phyloP scores from a whole-genome alignment of 2,329 filamentous ascomycete genomes.

The Annulohypoxylon truncatum region DNA sequence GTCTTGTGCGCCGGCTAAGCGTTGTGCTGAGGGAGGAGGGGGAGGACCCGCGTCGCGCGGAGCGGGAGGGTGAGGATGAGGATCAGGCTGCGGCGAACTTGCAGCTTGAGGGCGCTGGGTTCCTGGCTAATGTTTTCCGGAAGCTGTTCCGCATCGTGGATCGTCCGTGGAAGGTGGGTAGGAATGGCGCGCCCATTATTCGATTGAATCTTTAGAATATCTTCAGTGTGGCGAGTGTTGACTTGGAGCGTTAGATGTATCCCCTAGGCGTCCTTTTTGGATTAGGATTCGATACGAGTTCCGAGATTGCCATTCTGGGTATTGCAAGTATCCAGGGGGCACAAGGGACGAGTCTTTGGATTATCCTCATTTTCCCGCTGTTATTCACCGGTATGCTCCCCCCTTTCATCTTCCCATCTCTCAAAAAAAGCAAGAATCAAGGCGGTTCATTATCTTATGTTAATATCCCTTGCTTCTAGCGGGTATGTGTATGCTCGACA shows the following conservation, averaged over 20 bases:
- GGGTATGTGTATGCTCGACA: slow-evolving; percentile 96
- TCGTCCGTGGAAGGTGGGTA: slow-evolving; percentile 77
- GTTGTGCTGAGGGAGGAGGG: slow-evolving; percentile 64
- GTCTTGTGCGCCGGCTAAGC: slow-evolving; percentile 76
- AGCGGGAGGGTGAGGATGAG: slow-evolving; percentile 45
- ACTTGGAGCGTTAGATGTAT: slow-evolving; percentile 42
- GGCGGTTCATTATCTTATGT: background rate
- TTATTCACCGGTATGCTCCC: slow-evolving; percentile 79
- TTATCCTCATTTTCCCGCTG: slow-evolving; percentile 90
- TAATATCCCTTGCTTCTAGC: slow-evolving; percentile 57
- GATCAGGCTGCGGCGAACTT: slow-evolving; percentile 62
- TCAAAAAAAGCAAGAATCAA: background rate
- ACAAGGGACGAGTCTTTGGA: slow-evolving; percentile 88
- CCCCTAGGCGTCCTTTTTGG: slow-evolving; percentile 81
- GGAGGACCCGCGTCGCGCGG: slow-evolving; percentile 49
- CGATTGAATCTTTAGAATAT: too few species aligned
- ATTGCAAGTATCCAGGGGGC: slow-evolving; percentile 90
- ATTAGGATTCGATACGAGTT: slow-evolving; percentile 94
- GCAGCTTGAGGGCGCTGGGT: slow-evolving; percentile 80
- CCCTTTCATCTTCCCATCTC: background rate
- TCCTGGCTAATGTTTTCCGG: slow-evolving; percentile 77
- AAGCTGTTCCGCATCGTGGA: slow-evolving; percentile 80
- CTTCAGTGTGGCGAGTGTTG: background rate
- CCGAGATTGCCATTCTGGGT: slow-evolving; percentile 90
- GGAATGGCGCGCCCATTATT: background rate